A percentile compares a stretch with the other conserved stretches of the same genome.
Conservation (phyloP, 805 yeast genomes). For the Yarrowia keelungensis region DNA sequence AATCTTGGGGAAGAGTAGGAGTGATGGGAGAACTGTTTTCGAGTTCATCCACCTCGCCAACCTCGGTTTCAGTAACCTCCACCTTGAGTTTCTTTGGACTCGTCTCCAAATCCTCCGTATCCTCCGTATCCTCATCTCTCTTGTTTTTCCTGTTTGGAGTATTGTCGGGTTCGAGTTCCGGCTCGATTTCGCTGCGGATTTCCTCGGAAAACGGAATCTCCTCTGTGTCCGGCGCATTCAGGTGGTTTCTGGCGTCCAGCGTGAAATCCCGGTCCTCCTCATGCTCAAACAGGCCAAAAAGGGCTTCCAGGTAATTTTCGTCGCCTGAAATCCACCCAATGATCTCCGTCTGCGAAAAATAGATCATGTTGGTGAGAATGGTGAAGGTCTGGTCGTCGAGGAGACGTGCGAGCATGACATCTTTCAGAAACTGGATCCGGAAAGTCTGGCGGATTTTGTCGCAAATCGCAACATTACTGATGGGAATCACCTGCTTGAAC, state of each 20-base stretch:
- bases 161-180: neutral
- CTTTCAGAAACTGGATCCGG: slow-evolving; percentile 79
- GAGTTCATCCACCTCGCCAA: neutral
- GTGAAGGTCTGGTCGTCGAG: slow-evolving; percentile 81
- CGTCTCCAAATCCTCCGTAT: neutral
- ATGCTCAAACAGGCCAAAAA: slow-evolving; percentile 64
- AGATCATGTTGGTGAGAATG: slow-evolving; percentile 70
- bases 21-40: slow-evolving; percentile 15
- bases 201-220: slow-evolving; percentile 6
- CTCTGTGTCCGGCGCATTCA: slow-evolving; percentile 12
- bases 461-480: slow-evolving; percentile 58
- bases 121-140: slow-evolving; percentile 3
- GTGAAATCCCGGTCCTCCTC: slow-evolving; percentile 26
- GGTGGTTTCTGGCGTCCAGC: slow-evolving; percentile 4
- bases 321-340: slow-evolving; percentile 63
- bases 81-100: slow-evolving; percentile 23
- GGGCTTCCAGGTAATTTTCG: slow-evolving; percentile 58
- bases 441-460: slow-evolving; percentile 74
- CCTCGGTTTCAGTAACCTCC: neutral
- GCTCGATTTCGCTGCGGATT: slow-evolving; percentile 15
- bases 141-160: slow-evolving; percentile 19
- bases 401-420: slow-evolving; percentile 81
- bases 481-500: slow-evolving; percentile 76
- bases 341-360: slow-evolving; percentile 70
- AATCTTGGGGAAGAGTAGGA: slow-evolving; percentile 12